phyloP scores from a whole-genome alignment of 2,329 filamentous ascomycete genomes.

The Neonectria ditissima region DNA sequence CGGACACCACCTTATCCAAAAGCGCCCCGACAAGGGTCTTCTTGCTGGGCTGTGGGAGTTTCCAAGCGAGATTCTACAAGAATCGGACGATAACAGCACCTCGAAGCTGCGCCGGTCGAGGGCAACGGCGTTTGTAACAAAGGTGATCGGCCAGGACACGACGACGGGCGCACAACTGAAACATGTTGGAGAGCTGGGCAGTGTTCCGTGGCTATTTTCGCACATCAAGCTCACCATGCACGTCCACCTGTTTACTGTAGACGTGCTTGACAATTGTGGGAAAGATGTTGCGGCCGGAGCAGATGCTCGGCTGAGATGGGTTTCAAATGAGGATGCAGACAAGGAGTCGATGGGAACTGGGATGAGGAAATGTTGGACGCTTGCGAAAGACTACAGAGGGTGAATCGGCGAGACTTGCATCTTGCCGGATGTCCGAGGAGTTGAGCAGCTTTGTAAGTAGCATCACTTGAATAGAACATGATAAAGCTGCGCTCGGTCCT shows the following conservation, averaged over 20 bases:
- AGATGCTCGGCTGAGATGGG: conserved; percentile 50
- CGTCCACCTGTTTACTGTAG: conserved; percentile 62
- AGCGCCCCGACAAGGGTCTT: conserved; percentile 65
- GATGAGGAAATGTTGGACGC: conserved; percentile 68
- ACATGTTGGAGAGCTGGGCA: conserved; percentile 59
- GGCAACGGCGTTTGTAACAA: conserved; percentile 51
- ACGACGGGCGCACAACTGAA: conserved; percentile 35
- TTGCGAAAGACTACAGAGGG: conserved; percentile 48
- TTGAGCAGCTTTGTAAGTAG: neutral
- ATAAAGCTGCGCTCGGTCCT: too few species aligned
- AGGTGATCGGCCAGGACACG: conserved; percentile 37
- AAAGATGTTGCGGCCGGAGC: conserved; percentile 18
- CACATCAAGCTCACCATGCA: conserved; percentile 69
- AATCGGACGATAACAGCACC: conserved; percentile 34
- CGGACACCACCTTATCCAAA: conserved; percentile 60
- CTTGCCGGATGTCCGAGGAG: neutral
- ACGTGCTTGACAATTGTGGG: conserved; percentile 26
- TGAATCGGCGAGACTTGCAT: too few species aligned
- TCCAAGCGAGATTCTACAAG: conserved; percentile 57
- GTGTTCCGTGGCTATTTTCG: conserved; percentile 68
- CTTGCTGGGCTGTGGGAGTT: conserved; percentile 69
- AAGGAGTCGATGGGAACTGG: conserved; percentile 68
- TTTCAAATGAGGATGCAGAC: conserved; percentile 55
- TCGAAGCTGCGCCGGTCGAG: conserved; percentile 50
- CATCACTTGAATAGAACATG: too few species aligned